Evolutionary conservation across 805 yeast genomes (phyloP).

Genomic region (Ogataea trehalophila): DNA sequence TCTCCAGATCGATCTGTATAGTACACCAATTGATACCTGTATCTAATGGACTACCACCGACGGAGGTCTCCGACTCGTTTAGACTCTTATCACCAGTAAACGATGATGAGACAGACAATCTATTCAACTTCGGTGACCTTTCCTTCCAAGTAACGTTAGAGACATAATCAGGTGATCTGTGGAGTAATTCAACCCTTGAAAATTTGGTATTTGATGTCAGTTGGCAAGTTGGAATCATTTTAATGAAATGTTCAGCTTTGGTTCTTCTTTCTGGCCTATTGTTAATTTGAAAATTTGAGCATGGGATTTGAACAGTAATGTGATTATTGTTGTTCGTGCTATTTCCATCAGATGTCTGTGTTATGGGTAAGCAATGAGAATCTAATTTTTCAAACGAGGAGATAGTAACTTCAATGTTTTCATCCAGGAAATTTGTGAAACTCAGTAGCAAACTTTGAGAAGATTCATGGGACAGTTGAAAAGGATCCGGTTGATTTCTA

Average conservation of each 20-base stretch:
- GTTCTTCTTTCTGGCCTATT: constrained; percentile 9
- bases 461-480: background rate
- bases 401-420: constrained; percentile 7
- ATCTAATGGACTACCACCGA: constrained; percentile 14
- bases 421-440: constrained; percentile 12
- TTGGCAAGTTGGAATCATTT: constrained; percentile 27
- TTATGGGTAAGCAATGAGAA: background rate
- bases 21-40: constrained; percentile 27
- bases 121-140: background rate
- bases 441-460: constrained; percentile 4
- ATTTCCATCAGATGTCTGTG: background rate
- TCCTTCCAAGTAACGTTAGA: constrained; percentile 5
- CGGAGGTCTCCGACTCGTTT: constrained; percentile 1
- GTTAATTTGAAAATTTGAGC: constrained; percentile 15
- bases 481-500: constrained; percentile 1
- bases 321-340: background rate
- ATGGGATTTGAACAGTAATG: constrained; percentile 14
- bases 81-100: too few relatives aligned
- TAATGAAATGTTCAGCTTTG: constrained; percentile 10
- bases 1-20: constrained; percentile 19
- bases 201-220: constrained; percentile 24
- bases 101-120: too few relatives aligned
- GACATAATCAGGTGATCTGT: constrained; percentile 13
- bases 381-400: constrained; percentile 12
- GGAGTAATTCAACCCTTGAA: constrained; percentile 29